Conservation (phyloP, 139 green algal species). For the Chlorella sp. region DNA sequence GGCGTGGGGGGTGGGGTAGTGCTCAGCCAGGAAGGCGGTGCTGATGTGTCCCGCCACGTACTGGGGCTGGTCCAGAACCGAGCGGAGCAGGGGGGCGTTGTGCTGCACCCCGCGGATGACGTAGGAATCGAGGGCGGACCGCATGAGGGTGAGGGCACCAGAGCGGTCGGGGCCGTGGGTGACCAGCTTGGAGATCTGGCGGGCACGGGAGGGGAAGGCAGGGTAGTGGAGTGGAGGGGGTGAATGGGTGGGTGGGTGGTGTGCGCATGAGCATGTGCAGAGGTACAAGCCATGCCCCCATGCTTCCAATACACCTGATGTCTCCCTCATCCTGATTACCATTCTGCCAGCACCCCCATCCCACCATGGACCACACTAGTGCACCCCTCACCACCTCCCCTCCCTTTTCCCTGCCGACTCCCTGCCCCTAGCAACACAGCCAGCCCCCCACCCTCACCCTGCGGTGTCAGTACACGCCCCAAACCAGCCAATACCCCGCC, state of each 20-base stretch:
- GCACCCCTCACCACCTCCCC: no score
- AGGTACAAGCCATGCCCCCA: background rate
- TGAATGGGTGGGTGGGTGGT: no score
- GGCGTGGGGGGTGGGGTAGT: constrained; percentile 28
- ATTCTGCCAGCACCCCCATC: no score
- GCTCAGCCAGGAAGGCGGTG: constrained; percentile 38
- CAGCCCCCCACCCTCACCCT: no score
- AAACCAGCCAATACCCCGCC: no score
- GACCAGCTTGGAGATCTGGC: constrained; percentile 53
- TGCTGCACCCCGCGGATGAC: constrained; percentile 47
- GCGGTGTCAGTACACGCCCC: no score
- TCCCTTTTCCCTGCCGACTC: no score
- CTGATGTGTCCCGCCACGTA: constrained; percentile 27
- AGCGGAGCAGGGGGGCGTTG: constrained; percentile 43
- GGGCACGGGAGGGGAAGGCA: background rate
- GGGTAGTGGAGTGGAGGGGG: background rate
- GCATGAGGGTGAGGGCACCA: constrained; percentile 12
- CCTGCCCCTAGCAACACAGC: no score
- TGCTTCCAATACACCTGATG: no score
- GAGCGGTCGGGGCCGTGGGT: constrained; percentile 50
- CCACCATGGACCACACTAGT: no score
- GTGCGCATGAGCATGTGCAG: background rate
- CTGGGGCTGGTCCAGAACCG: constrained; percentile 27
- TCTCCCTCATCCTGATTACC: no score
- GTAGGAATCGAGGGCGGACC: constrained; percentile 41